These are phyloP conservation scores for Nyssa sinensis DNA, from an alignment of 148 eudicot species.

Conservation along the genomic window DNA sequence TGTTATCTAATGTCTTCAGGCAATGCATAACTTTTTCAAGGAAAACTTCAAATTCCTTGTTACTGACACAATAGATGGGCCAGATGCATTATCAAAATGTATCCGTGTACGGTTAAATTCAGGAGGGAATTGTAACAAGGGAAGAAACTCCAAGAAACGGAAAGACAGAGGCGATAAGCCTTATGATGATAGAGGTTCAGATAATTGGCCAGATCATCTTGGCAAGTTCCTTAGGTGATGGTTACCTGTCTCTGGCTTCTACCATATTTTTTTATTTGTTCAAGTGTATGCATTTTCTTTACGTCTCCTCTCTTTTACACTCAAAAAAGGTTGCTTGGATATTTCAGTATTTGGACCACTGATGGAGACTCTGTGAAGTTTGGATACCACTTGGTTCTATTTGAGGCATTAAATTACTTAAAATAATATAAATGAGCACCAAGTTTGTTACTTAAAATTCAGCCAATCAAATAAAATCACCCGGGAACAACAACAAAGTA, in stretches of 20 bases:
- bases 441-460: no score
- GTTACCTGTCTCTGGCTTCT: conserved; percentile 1
- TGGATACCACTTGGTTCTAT: neutral
- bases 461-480: no score
- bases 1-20: conserved; percentile 43
- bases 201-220: conserved; percentile 80
- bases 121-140: conserved; percentile 47
- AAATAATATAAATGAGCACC: neutral
- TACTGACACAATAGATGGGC: conserved; percentile 91
- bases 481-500: no score
- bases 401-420: neutral
- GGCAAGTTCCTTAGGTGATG: conserved; percentile 87
- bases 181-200: conserved; percentile 81
- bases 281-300: conserved; percentile 1
- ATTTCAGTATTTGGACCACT: neutral
- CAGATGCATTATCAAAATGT: conserved; percentile 70
- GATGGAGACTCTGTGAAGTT: neutral
- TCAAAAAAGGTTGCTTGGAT: neutral
- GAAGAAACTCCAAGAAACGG: conserved; percentile 56
- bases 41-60: conserved; percentile 76
- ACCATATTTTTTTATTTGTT: neutral
- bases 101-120: conserved; percentile 79
- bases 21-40: conserved; percentile 89
- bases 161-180: conserved; percentile 75
- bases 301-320: neutral